Evolutionary conservation across 179 eudicot species (phyloP).

Genomic region (Beta macrorhiza): DNA sequence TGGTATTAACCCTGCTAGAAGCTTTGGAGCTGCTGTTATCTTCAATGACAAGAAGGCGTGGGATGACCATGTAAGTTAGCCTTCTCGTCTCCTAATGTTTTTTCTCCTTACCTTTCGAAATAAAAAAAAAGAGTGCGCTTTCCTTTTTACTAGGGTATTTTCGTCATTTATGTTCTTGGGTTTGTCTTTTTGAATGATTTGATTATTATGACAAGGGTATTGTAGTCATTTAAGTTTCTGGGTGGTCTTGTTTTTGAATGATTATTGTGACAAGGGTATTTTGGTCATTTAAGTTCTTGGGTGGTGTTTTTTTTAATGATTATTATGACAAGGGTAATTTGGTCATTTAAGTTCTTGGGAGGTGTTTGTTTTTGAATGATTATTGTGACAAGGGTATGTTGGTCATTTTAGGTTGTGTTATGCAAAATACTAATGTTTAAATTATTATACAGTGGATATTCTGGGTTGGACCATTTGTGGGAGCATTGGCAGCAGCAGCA

Average conservation of each 20-base stretch:
- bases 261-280: no score
- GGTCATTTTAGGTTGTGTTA: neutral
- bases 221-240: no score
- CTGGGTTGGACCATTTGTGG: conserved; percentile 88
- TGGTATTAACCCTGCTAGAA: conserved; percentile 86
- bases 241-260: no score
- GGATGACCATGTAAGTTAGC: conserved; percentile 62
- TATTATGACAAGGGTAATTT: neutral
- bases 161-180: no score
- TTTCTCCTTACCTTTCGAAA: no score
- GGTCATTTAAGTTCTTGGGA: neutral
- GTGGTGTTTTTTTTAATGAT: no score
- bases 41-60: conserved; percentile 58
- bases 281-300: no score
- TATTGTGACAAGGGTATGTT: neutral
- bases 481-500: conserved; percentile 78
- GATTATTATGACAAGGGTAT: no score
- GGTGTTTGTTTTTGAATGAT: no score
- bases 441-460: conserved; percentile 66
- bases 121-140: neutral
- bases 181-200: no score
- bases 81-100: no score
- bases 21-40: conserved; percentile 82
- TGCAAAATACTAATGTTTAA: neutral
- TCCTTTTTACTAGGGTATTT: no score